phyloP scores from a whole-genome alignment of 1,284 basidiomycete genomes.

The Exobasidium cylindrosporum region DNA sequence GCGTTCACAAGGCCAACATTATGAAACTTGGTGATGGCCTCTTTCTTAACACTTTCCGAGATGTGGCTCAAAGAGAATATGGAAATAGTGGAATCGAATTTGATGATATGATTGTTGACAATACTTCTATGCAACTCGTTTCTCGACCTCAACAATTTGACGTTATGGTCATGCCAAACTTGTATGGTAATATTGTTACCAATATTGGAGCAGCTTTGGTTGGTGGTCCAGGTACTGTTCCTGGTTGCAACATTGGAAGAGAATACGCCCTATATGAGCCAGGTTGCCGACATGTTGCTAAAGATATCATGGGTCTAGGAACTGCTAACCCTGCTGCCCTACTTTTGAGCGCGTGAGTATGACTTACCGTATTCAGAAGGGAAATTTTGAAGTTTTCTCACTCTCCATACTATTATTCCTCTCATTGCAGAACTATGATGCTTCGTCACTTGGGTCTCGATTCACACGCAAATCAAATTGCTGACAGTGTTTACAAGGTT shows the following conservation, averaged over 20 bases:
- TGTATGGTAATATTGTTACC: constrained; percentile 95
- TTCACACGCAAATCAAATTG: constrained; percentile 89
- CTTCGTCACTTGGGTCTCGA: constrained; percentile 96
- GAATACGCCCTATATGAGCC: constrained; percentile 99
- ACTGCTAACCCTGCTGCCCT: constrained; percentile 97
- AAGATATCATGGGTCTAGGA: constrained; percentile 96
- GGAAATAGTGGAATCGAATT: constrained; percentile 84
- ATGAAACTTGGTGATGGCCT: constrained; percentile 99
- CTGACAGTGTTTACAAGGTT: constrained; percentile 78
- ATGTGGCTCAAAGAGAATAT: constrained; percentile 63
- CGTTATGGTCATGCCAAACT: constrained; percentile 99
- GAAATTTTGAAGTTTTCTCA: too few species aligned
- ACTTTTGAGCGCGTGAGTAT: constrained; percentile 73
- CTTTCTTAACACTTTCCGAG: constrained; percentile 97
- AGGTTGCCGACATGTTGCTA: constrained; percentile 96
- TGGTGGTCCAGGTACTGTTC: constrained; percentile 94
- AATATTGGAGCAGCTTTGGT: constrained; percentile 99
- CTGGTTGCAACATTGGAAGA: constrained; percentile 95
- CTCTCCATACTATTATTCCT: neutral
- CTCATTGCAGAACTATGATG: constrained; percentile 74
- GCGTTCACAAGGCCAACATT: constrained; percentile 99
- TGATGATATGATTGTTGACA: constrained; percentile 99
- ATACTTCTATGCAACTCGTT: constrained; percentile 99
- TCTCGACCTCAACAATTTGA: constrained; percentile 93
- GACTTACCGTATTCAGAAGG: neutral